A percentile compares a stretch with the other conserved stretches of the same genome.
Conservation (phyloP, 2,329 filamentous ascomycete species). For the Colletotrichum tamarilloi region DNA sequence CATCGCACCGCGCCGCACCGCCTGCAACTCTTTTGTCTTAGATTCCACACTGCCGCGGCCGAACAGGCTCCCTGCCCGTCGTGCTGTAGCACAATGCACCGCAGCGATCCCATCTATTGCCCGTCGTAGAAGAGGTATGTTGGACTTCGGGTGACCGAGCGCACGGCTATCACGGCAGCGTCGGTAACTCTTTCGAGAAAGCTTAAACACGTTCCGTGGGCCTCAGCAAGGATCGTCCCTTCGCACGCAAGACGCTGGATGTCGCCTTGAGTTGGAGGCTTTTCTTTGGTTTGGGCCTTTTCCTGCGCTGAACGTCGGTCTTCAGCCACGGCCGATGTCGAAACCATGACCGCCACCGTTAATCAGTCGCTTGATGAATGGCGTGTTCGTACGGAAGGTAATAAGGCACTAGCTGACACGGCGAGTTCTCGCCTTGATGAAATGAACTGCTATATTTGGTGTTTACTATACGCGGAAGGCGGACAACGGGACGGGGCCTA, state of each 20-base stretch:
- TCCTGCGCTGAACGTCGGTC: not conserved
- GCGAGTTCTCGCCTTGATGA: not conserved
- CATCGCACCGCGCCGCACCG: not conserved
- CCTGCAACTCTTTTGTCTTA: not conserved
- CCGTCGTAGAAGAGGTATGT: not conserved
- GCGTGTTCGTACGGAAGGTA: not conserved
- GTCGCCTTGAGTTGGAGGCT: not conserved
- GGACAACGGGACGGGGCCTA: not conserved
- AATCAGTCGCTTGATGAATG: not conserved
- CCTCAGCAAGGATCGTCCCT: not conserved
- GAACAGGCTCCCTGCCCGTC: not conserved
- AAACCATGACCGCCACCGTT: not conserved
- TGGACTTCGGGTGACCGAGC: conserved; percentile 18
- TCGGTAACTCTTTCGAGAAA: not conserved
- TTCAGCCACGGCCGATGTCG: not conserved
- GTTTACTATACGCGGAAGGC: not conserved
- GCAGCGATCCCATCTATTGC: not conserved
- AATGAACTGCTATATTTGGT: not conserved
- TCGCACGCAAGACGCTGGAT: not conserved
- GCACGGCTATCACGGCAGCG: conserved; percentile 17
- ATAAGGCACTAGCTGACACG: not conserved
- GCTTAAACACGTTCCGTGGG: not conserved
- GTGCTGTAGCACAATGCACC: conserved; percentile 28
- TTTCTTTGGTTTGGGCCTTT: not conserved
- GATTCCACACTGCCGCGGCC: no score